Evolutionary conservation across 1,284 basidiomycete genomes (phyloP).

Genomic region (Cryptococcus sp.): DNA sequence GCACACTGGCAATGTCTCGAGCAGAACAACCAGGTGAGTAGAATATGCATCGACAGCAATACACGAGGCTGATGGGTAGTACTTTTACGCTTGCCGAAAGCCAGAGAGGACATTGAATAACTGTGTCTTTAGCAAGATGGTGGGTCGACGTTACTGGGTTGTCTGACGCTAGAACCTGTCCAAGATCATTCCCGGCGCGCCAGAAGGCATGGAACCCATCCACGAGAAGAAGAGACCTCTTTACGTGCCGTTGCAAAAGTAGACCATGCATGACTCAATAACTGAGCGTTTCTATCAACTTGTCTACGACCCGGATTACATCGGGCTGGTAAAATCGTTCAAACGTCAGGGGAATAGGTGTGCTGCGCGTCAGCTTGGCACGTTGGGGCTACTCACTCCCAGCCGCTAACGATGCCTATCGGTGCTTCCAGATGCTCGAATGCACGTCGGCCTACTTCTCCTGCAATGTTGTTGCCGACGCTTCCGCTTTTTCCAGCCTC

Average conservation of each 20-base stretch:
- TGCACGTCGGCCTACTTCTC: slow-evolving; percentile 76
- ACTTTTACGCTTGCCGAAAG: slow-evolving; percentile 86
- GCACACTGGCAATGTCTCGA: slow-evolving; percentile 95
- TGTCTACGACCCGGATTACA: slow-evolving; percentile 72
- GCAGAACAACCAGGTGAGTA: slow-evolving; percentile 81
- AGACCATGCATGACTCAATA: slow-evolving; percentile 54
- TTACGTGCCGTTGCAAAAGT: slow-evolving; percentile 70
- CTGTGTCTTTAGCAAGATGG: slow-evolving; percentile 95
- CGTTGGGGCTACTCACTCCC: slow-evolving; percentile 66
- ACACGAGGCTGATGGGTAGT: slow-evolving; percentile 50
- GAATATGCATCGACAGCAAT: slow-evolving; percentile 1
- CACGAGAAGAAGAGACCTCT: slow-evolving; percentile 86
- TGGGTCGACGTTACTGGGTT: slow-evolving; percentile 38
- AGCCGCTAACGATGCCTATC: slow-evolving; percentile 76
- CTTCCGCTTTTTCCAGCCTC: slow-evolving; percentile 80
- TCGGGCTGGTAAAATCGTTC: slow-evolving; percentile 91
- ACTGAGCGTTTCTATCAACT: slow-evolving; percentile 70
- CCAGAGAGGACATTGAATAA: slow-evolving; percentile 84
- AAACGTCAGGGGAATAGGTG: slow-evolving; percentile 71
- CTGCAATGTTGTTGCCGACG: slow-evolving; percentile 79
- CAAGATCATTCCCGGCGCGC: slow-evolving; percentile 89
- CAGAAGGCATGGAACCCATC: slow-evolving; percentile 75
- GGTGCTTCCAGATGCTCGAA: slow-evolving; percentile 83
- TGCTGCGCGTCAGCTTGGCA: slow-evolving; percentile 49
- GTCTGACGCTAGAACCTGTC: slow-evolving; percentile 62